phyloP scores from a whole-genome alignment of 164 flowering plant species.

The Kingdonia uniflora region DNA sequence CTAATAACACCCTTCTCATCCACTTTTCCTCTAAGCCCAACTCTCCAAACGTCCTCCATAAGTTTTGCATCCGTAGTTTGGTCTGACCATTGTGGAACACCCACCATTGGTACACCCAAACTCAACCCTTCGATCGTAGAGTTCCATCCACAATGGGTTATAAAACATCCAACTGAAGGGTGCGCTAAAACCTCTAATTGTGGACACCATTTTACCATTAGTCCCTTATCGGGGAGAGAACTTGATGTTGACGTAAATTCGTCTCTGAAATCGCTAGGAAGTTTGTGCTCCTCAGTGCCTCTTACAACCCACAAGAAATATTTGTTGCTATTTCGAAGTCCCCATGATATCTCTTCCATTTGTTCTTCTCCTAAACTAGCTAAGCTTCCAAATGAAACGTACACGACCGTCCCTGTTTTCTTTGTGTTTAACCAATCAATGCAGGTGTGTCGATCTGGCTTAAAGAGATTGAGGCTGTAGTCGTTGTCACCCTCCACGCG shows the following conservation, averaged over 20 bases:
- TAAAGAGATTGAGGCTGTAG: conserved; percentile 12
- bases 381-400: conserved; percentile 31
- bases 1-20: conserved; percentile 28
- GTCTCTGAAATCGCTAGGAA: conserved; percentile 24
- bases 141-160: conserved; percentile 44
- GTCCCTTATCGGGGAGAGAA: conserved; percentile 19
- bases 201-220: conserved; percentile 36
- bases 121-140: too few relatives aligned
- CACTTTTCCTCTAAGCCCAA: conserved; percentile 26
- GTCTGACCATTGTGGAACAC: conserved; percentile 39
- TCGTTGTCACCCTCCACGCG: conserved; percentile 10
- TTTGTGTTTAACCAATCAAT: conserved; percentile 23
- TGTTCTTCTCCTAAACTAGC: conserved; percentile 12
- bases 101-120: conserved; percentile 48
- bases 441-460: conserved; percentile 7
- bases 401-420: conserved; percentile 19
- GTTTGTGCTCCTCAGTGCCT: conserved; percentile 23
- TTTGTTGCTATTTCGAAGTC: conserved; percentile 4
- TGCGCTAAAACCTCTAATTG: conserved; percentile 40
- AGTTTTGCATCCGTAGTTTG: conserved; percentile 42
- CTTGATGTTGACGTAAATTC: too few relatives aligned
- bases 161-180: conserved; percentile 37
- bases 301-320: too few relatives aligned
- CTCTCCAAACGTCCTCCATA: conserved; percentile 38
- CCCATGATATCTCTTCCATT: conserved; percentile 29